phyloP scores from a whole-genome alignment of 2,329 filamentous ascomycete species.

The Rachicladosporium sp. region DNA sequence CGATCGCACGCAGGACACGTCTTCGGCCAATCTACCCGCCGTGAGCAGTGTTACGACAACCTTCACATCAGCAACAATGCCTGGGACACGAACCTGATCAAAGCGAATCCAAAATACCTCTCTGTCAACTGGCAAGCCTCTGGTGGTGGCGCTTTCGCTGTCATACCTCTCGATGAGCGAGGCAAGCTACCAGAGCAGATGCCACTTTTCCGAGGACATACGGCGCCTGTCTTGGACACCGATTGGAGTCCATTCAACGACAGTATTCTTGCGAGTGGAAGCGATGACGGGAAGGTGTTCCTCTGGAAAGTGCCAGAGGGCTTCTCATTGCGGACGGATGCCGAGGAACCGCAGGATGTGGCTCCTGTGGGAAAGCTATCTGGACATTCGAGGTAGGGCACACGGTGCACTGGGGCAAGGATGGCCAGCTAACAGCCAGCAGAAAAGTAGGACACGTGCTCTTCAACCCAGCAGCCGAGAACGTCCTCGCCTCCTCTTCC shows the following conservation, averaged over 20 bases:
- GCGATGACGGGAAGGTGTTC: conserved; percentile 93
- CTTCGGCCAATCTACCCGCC: conserved; percentile 89
- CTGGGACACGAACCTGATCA: conserved; percentile 97
- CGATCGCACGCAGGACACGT: conserved; percentile 62
- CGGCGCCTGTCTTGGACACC: conserved; percentile 87
- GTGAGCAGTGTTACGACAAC: conserved; percentile 98
- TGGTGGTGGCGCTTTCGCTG: conserved; percentile 91
- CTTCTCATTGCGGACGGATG: conserved; percentile 63
- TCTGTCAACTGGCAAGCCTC: conserved; percentile 97
- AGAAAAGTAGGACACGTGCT: conserved; percentile 97
- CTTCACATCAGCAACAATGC: conserved; percentile 94
- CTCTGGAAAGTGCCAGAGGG: conserved; percentile 87
- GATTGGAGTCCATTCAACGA: conserved; percentile 99
- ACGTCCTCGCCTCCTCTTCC: conserved; percentile 86
- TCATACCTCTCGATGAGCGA: conserved; percentile 79
- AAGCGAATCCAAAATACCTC: conserved; percentile 92
- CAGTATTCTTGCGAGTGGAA: conserved; percentile 78
- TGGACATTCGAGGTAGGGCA: conserved; percentile 67
- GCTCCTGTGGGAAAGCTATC: conserved; percentile 54
- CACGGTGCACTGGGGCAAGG: background rate
- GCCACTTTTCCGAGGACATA: conserved; percentile 91
- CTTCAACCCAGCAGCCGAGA: conserved; percentile 93
- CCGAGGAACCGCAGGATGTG: conserved; percentile 7
- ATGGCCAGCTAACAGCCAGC: conserved; percentile 16
- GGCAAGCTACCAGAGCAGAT: conserved; percentile 87